These are phyloP conservation scores for Fusarium tupiense DNA, from an alignment of 2,329 filamentous ascomycete species.

Conservation along the genomic window DNA sequence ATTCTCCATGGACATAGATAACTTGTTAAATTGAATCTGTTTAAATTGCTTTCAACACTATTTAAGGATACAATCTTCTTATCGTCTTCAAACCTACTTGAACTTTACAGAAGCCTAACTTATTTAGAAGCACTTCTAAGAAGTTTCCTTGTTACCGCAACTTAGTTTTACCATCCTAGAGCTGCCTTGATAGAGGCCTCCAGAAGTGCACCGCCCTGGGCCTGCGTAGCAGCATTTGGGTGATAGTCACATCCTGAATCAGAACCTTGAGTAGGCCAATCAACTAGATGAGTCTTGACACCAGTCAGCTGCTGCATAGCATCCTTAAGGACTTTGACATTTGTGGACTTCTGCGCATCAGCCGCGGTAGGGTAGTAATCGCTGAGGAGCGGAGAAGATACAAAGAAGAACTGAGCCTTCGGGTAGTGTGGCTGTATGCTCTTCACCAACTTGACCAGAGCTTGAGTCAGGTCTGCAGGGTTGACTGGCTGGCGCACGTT, in stretches of 20 bases:
- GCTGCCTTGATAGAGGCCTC: constrained; percentile 40
- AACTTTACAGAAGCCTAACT: no score
- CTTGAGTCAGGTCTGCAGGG: constrained; percentile 40
- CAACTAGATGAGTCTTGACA: constrained; percentile 50
- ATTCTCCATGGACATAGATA: no score
- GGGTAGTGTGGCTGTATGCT: constrained; percentile 49
- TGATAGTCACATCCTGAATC: constrained; percentile 56
- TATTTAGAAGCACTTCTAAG: no score
- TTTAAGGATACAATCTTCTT: no score
- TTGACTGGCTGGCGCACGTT: constrained; percentile 44
- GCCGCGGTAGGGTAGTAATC: constrained; percentile 50
- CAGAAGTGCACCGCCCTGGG: constrained; percentile 43
- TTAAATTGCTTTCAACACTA: no score
- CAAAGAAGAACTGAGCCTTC: constrained; percentile 51
- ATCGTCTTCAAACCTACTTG: no score
- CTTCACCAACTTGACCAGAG: constrained; percentile 32
- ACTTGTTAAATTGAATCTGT: no score
- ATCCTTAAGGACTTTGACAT: constrained; percentile 47
- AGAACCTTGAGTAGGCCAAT: constrained; percentile 53
- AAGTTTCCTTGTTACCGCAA: no score
- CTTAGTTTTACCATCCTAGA: constrained; percentile 5
- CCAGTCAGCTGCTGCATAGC: constrained; percentile 46
- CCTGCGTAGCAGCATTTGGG: constrained; percentile 52
- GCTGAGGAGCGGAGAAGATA: constrained; percentile 52
- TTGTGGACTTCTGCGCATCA: constrained; percentile 51